Evolutionary conservation across 1,139 yeast genomes (phyloP).

Genomic region (Yarrowia galli): DNA sequence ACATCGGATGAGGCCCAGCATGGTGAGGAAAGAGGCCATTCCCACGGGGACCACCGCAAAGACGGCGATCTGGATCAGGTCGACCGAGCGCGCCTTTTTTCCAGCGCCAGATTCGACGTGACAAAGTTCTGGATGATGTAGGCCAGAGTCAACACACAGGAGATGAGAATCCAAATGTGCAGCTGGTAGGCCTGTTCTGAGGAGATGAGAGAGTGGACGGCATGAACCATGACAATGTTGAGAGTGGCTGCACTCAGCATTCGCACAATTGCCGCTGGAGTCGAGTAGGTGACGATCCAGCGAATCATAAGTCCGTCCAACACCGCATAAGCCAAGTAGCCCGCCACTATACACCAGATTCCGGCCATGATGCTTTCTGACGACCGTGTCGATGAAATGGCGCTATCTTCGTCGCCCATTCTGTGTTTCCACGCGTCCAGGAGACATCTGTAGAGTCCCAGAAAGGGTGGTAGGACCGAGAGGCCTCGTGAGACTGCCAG

Average conservation of each 20-base stretch:
- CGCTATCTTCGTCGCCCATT: constrained; percentile 44
- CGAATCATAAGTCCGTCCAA: constrained; percentile 90
- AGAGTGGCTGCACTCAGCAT: constrained; percentile 83
- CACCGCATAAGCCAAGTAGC: constrained; percentile 81
- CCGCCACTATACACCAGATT: constrained; percentile 72
- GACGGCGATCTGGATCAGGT: constrained; percentile 86
- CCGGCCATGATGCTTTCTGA: constrained; percentile 53
- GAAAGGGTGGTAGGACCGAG: constrained; percentile 68
- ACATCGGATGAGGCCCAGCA: constrained; percentile 81
- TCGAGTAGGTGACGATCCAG: constrained; percentile 88
- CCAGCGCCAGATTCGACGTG: constrained; percentile 79
- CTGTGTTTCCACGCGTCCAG: constrained; percentile 53
- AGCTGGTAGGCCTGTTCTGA: constrained; percentile 68
- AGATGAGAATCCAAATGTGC: constrained; percentile 90
- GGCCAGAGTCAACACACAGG: constrained; percentile 82
- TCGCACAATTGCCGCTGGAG: constrained; percentile 85
- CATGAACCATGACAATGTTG: constrained; percentile 72
- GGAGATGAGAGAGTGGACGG: constrained; percentile 59
- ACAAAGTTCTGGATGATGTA: constrained; percentile 88
- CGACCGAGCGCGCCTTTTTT: constrained; percentile 54
- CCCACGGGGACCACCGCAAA: constrained; percentile 98
- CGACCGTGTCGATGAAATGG: constrained; percentile 50
- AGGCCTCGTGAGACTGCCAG: constrained; percentile 57
- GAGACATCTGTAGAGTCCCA: constrained; percentile 66
- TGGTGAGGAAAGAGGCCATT: constrained; percentile 88